Conservation (phyloP, 192 early-diverging fungal genomes). For the Coemansia nantahalensis region DNA sequence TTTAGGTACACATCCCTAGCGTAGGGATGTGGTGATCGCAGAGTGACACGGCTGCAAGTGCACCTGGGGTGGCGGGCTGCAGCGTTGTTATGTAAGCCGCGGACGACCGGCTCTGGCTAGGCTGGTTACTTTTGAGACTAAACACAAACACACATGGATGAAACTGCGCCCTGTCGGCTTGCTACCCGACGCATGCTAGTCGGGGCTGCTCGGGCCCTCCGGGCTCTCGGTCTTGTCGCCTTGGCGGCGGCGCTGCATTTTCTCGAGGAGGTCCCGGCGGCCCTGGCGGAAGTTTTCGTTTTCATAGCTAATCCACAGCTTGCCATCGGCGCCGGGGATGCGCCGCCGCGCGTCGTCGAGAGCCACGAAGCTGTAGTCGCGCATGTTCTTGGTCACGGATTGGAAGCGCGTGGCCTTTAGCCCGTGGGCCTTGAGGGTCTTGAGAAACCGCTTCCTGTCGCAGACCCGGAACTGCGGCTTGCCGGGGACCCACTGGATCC, state of each 20-base stretch:
- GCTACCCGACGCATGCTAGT: no score
- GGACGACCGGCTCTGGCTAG: no score
- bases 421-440: not conserved
- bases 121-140: no score
- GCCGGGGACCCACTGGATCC: slow-evolving; percentile 6
- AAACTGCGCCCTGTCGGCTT: no score
- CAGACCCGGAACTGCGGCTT: not conserved
- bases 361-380: slow-evolving; percentile 3
- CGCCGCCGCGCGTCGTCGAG: slow-evolving; percentile 5
- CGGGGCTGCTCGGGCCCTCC: no score
- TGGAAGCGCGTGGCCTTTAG: slow-evolving; percentile 1
- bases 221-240: no score
- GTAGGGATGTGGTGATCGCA: no score
- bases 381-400: slow-evolving; percentile 7
- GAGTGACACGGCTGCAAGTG: no score
- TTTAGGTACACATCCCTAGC: no score
- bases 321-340: not conserved
- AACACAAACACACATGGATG: no score
- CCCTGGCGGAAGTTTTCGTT: not conserved
- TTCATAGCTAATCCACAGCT: not conserved
- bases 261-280: not conserved
- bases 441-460: not conserved
- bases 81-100: no score
- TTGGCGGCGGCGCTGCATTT: not conserved
- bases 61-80: no score